Evolutionary conservation across 805 yeast species (phyloP).

Genomic region (Scheffersomyces amazonensis): DNA sequence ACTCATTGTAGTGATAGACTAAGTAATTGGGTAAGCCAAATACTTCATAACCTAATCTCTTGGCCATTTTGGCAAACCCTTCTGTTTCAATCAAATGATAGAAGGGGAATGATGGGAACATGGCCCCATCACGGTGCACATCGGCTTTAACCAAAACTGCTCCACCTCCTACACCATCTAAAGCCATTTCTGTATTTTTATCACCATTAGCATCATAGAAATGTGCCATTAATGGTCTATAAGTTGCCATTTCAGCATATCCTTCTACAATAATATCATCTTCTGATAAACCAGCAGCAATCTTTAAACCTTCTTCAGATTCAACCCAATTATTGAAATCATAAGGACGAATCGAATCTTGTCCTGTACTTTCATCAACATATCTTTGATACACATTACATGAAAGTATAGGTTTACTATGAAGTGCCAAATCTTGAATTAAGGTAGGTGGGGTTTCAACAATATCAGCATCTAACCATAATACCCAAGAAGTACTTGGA

Average conservation of each 20-base stretch:
- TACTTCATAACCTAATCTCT: conserved; percentile 86
- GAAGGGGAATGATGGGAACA: conserved; percentile 98
- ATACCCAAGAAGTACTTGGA: conserved; percentile 89
- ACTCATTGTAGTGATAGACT: conserved; percentile 89
- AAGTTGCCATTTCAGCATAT: conserved; percentile 88
- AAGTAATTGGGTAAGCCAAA: conserved; percentile 92
- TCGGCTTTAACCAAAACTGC: conserved; percentile 95
- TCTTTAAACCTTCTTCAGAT: conserved; percentile 69
- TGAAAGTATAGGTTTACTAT: conserved; percentile 81
- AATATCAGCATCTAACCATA: conserved; percentile 96
- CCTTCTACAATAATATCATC: conserved; percentile 97
- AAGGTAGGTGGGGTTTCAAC: conserved; percentile 82
- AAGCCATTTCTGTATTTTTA: conserved; percentile 63
- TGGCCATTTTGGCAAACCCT: conserved; percentile 98
- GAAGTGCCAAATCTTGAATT: conserved; percentile 82
- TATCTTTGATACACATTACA: conserved; percentile 93
- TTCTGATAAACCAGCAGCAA: conserved; percentile 70
- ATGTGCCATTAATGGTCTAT: conserved; percentile 91
- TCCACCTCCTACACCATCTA: conserved; percentile 99
- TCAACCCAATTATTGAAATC: conserved; percentile 97
- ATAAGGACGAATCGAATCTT: conserved; percentile 72
- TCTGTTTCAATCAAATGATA: conserved; percentile 96
- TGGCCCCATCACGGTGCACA: conserved; percentile 98
- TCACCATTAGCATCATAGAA: conserved; percentile 69
- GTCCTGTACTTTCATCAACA: conserved; percentile 53